Conservation (phyloP, 192 early-diverging fungal genomes). For the Coemansia sp. region DNA sequence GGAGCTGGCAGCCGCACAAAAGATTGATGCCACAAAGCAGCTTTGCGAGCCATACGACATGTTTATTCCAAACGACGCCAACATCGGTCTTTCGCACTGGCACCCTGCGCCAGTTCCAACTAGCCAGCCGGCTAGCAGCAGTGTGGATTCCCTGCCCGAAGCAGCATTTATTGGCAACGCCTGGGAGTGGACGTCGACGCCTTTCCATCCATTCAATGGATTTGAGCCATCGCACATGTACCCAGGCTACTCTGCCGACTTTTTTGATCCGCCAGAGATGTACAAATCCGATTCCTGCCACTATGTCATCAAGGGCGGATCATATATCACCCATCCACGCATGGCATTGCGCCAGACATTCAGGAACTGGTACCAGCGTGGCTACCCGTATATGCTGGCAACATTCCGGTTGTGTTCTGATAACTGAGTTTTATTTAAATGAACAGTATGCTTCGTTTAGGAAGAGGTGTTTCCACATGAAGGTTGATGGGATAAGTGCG, state of each 20-base stretch:
- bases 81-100: conserved; percentile 71
- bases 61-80: conserved; percentile 48
- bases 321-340: conserved; percentile 82
- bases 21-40: background rate
- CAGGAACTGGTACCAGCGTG: conserved; percentile 89
- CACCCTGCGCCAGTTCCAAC: conserved; percentile 50
- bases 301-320: conserved; percentile 75
- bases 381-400: conserved; percentile 80
- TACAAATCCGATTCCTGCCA: conserved; percentile 58
- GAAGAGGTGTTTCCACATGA: conserved; percentile 31
- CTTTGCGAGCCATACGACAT: conserved; percentile 19
- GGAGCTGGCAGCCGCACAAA: conserved; percentile 8
- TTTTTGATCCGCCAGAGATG: conserved; percentile 68
- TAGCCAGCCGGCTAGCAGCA: background rate
- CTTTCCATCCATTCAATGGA: conserved; percentile 58
- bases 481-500: conserved; percentile 32
- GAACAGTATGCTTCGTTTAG: conserved; percentile 16
- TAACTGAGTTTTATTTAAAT: conserved; percentile 7
- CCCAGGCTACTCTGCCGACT: conserved; percentile 88
- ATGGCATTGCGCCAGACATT: conserved; percentile 70
- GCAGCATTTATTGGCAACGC: conserved; percentile 51
- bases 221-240: conserved; percentile 68
- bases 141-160: conserved; percentile 12
- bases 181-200: conserved; percentile 84
- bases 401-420: conserved; percentile 63